Base-by-base conservation (phyloP, 176 grass and related monocot species). In the Avena atlantica region DNA sequence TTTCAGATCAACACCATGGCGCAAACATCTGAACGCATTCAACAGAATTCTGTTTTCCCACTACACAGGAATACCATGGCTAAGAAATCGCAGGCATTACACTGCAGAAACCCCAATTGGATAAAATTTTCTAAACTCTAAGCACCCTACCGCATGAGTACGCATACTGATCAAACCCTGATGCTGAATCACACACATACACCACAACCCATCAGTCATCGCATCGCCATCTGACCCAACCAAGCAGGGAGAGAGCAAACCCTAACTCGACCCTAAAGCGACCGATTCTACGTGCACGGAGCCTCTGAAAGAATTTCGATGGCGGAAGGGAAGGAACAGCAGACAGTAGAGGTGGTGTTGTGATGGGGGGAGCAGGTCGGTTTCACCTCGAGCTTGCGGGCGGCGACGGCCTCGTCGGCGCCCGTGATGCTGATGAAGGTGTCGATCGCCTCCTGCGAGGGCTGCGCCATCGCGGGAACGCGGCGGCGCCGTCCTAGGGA, bases 371-470 rank as follows among this genome's bases (percentile, higher is more conserved):
- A 15, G 57, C 55, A 69, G 49, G 57, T 4, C 19, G n/a, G 77
- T 31, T 24, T 88, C 89, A 97, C 97, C 94, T 94, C 79, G 87
- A 99, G 97, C 90, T 86, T 92, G 85, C 86, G 92, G 84, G 87
- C 59, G n/a, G 97, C 94, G 69, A 81, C 82, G 61, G 87, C 80
- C 71, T 91, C 91, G 66, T 90, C 80, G 80, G 92, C 72, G 47
- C 92, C 90, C 48, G 94, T 99, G 89, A 99, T 97, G 88, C 83
- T 81, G 36, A 99, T 74, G 83, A 94, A 99, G 71, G 90, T 93
- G 23, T 92, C 94, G 91, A 99, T 97, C 92, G 88, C 86, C 40
- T 99, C 94, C 88, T 78, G 92, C 49, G 90, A 10, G 14, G 92
- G 87, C 9, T 61, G 78, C 81, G 70, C 89, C 94, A 99, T 99